These are phyloP conservation scores for Parmales sp. DNA, from an alignment of 108 stramenopile genomes.

Conservation along the genomic window DNA sequence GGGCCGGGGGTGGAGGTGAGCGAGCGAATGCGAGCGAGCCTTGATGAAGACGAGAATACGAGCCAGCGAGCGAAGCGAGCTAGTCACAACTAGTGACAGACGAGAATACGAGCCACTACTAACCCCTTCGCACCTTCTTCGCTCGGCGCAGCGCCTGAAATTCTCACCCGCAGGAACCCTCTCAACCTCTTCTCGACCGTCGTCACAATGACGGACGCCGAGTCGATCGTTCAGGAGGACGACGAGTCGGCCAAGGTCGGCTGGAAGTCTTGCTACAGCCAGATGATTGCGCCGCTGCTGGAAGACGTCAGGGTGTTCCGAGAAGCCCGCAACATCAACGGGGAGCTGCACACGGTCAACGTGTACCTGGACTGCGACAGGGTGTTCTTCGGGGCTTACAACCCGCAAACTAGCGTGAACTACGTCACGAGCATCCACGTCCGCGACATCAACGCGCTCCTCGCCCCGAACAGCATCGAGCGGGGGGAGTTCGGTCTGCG, in stretches of 20 bases:
- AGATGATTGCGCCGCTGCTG: neutral
- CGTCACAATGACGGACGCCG: slow-evolving; percentile 12
- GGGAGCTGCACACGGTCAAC: slow-evolving; percentile 17
- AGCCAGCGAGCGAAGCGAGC: too few species aligned
- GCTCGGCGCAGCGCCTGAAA: neutral
- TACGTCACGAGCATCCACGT: slow-evolving; percentile 6
- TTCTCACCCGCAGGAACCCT: slow-evolving; percentile 2
- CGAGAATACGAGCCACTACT: too few species aligned
- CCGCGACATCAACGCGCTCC: slow-evolving; percentile 6
- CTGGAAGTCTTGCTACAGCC: neutral
- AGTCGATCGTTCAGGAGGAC: neutral
- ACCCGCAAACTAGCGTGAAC: neutral
- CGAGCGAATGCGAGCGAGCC: too few species aligned
- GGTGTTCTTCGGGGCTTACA: slow-evolving; percentile 17
- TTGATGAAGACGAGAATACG: too few species aligned
- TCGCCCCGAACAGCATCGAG: slow-evolving; percentile 13
- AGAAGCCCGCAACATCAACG: neutral
- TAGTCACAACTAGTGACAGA: too few species aligned
- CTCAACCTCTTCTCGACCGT: neutral
- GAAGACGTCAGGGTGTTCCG: slow-evolving; percentile 10
- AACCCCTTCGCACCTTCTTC: too few species aligned
- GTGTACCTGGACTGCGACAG: slow-evolving; percentile 14
- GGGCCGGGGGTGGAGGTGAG: slow-evolving; percentile 2
- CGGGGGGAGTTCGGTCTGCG: neutral
- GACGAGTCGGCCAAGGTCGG: slow-evolving; percentile 4